Conservation (phyloP, 1,284 basidiomycete genomes). For the Bondarzewia mesenterica region DNA sequence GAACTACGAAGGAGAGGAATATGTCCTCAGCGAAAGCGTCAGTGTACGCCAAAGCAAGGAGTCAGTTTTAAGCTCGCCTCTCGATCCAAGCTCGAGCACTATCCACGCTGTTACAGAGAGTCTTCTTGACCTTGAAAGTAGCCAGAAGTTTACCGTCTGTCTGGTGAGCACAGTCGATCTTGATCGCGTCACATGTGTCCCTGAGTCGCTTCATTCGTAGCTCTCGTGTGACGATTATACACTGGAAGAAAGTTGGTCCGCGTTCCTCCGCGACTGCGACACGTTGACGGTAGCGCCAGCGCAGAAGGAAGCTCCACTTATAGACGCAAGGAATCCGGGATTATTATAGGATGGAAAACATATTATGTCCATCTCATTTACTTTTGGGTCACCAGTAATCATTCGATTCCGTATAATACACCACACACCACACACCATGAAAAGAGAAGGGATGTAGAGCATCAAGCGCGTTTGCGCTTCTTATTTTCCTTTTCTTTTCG, state of each 20-base stretch:
- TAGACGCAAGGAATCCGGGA: not conserved
- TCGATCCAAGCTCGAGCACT: conserved; percentile 10
- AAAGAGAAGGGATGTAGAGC: not conserved
- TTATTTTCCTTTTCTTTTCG: conserved; percentile 58
- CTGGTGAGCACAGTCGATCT: conserved; percentile 43
- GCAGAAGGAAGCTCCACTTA: conserved; percentile 7
- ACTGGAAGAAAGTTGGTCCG: conserved; percentile 37
- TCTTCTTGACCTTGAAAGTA: conserved; percentile 46
- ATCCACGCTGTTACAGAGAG: conserved; percentile 18
- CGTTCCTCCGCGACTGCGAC: conserved; percentile 49
- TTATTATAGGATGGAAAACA: not conserved
- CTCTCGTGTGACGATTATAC: conserved; percentile 32
- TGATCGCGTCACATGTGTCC: no score
- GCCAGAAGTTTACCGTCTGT: conserved; percentile 42
- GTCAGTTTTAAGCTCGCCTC: conserved; percentile 10
- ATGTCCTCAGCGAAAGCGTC: conserved; percentile 40
- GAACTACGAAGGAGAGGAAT: conserved; percentile 30
- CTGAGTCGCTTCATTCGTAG: no score
- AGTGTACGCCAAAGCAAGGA: conserved; percentile 42
- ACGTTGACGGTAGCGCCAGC: conserved; percentile 34
- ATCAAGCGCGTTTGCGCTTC: conserved; percentile 40
- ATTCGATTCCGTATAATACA: not conserved
- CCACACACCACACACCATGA: conserved; percentile 3
- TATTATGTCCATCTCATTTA: no score
- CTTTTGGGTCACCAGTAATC: no score